A percentile compares a stretch with the other conserved stretches of the same genome.
Conservation (phyloP, 441 rosid genomes). For the Geranium incanum region DNA sequence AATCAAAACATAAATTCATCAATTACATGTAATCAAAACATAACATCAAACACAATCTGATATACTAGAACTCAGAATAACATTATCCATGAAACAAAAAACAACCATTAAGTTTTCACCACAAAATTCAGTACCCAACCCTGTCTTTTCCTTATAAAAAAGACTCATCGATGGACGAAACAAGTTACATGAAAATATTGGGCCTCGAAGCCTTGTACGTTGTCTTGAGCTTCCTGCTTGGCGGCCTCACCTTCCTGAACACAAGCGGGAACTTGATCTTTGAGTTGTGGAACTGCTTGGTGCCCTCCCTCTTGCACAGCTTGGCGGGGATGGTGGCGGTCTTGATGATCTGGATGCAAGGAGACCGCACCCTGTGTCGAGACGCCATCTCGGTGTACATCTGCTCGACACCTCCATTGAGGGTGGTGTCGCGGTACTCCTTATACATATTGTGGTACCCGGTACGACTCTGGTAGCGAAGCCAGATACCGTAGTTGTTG, state of each 20-base stretch:
- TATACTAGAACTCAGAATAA: neutral
- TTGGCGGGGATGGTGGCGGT: constrained; percentile 30
- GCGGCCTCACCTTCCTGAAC: constrained; percentile 34
- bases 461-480: constrained; percentile 31
- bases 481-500: constrained; percentile 32
- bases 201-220: constrained; percentile 32
- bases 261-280: constrained; percentile 33
- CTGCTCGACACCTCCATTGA: constrained; percentile 33
- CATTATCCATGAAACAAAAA: constrained; percentile 23
- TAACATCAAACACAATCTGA: constrained; percentile 15
- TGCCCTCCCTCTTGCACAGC: constrained; percentile 32
- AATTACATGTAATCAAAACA: constrained; percentile 4
- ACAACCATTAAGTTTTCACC: constrained; percentile 17
- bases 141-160: constrained; percentile 1
- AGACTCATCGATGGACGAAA: constrained; percentile 15
- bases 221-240: constrained; percentile 30
- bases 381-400: constrained; percentile 35
- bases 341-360: constrained; percentile 31
- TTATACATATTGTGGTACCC: constrained; percentile 35
- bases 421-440: constrained; percentile 31
- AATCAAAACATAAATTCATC: constrained; percentile 3
- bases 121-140: constrained; percentile 14
- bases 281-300: constrained; percentile 35
- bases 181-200: constrained; percentile 28
- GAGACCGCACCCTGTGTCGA: constrained; percentile 30